phyloP scores from a whole-genome alignment of 2,329 filamentous ascomycete genomes.

The Fusarium musae region DNA sequence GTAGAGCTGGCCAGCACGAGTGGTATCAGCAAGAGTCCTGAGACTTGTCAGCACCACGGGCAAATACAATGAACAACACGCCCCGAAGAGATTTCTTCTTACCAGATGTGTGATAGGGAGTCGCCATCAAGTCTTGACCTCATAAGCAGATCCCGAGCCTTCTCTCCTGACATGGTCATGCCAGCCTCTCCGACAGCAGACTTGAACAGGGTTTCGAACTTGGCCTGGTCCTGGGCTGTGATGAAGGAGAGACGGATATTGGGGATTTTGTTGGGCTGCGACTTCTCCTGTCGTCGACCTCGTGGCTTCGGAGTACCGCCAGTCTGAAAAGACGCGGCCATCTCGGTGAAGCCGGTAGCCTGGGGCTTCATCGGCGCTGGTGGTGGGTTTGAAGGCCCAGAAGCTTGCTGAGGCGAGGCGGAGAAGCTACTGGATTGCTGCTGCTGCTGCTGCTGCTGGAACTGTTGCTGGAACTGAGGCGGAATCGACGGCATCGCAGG shows the following conservation, averaged over 20 bases:
- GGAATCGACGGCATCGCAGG: constrained; percentile 70
- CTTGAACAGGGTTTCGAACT: constrained; percentile 98
- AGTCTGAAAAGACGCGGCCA: constrained; percentile 74
- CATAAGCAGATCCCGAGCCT: constrained; percentile 88
- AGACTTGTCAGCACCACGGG: constrained; percentile 28
- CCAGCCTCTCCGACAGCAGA: constrained; percentile 87
- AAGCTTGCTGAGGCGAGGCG: constrained; percentile 61
- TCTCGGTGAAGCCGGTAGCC: constrained; percentile 72
- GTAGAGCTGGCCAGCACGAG: constrained; percentile 92
- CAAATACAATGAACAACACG: not conserved
- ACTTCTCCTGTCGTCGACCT: constrained; percentile 60
- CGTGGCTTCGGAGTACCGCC: constrained; percentile 57
- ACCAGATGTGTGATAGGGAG: constrained; percentile 94
- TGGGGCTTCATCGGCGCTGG: constrained; percentile 73
- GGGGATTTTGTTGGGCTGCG: constrained; percentile 78
- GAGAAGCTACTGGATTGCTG: constrained; percentile 59
- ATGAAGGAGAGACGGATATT: constrained; percentile 96
- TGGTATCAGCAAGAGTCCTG: constrained; percentile 93
- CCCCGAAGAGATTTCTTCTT: constrained; percentile 49
- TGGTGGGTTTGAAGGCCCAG: constrained; percentile 61
- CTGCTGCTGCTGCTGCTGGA: constrained; percentile 59
- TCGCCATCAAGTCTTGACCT: constrained; percentile 89
- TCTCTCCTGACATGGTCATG: constrained; percentile 90
- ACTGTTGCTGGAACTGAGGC: constrained; percentile 69
- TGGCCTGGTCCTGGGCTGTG: constrained; percentile 91